Evolutionary conservation across 163 green algal species (phyloP), one percentile per base, ranked within the genome.

Genomic region (Scenedesmus sp.): DNA sequence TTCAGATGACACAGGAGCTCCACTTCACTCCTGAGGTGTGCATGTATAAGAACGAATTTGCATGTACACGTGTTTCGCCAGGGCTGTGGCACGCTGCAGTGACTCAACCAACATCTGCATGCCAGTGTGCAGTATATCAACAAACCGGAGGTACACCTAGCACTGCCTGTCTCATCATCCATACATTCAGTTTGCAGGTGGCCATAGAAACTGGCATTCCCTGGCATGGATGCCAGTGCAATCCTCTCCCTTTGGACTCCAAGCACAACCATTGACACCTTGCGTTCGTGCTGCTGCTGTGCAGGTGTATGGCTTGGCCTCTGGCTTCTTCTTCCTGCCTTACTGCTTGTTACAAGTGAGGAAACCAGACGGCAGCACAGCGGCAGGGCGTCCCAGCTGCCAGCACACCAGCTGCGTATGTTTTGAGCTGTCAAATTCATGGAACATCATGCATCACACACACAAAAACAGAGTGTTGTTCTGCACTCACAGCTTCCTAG

Each of bases 1-100:
- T 98, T 10, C 93, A 96, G 54, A 89, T 98, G 74, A 95, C 95
- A 10, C 55, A 90, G 2, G 90, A 96, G 16, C 88, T 92, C 62
- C 18, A 86, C 20, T 84, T 92, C 9, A 62, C 81, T 10, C 81
- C 81, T 20, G 59, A 74, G 77, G 88, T 86, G 54, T 57, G 55
- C 23, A 55, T 3, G 3, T 5, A 23, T 13, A 13, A 73, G 1
- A 18, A 46, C 34, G 34, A 46, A 46, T 46, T 46, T 46, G 34
- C 34, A 46, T 46, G 34, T 46, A 46, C 0, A 46, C 34, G 34
- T 46, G 34, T 46, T 0, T 0, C 0, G 34, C 34, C 34, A 46
- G 34, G 34, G 34, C 34, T 46, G 34, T 46, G 34, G 34, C 34
- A 46, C 34, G 34, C 34, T 46, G 34, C 0, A 46, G 34, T 46